phyloP scores from a whole-genome alignment of 352 stramenopile genomes.

The Pythium biforme region DNA sequence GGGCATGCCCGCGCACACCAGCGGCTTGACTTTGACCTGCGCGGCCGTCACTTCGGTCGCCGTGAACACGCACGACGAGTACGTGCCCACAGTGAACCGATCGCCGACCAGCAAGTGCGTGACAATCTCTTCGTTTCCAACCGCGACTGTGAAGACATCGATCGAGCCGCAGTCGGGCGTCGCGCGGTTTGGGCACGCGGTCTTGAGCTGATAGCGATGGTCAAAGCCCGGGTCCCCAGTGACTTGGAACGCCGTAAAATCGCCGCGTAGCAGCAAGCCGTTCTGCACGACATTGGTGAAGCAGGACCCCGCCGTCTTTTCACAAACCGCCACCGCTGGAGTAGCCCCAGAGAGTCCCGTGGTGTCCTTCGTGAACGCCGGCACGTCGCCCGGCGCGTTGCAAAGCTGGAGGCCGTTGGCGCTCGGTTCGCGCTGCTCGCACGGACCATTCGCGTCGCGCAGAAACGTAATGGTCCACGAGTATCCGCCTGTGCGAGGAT shows the following conservation, averaged over 20 bases:
- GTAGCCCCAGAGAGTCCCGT: slow-evolving; percentile 35
- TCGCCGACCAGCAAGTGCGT: slow-evolving; percentile 40
- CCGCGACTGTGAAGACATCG: slow-evolving; percentile 31
- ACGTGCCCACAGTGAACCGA: slow-evolving; percentile 53
- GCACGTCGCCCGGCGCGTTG: slow-evolving; percentile 93
- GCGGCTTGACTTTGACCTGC: slow-evolving; percentile 37
- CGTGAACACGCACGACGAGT: slow-evolving; percentile 55
- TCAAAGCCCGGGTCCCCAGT: slow-evolving; percentile 62
- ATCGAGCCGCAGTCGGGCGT: slow-evolving; percentile 29
- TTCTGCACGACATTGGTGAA: slow-evolving; percentile 31
- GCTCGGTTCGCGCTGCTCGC: slow-evolving; percentile 59
- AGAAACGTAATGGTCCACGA: slow-evolving; percentile 95
- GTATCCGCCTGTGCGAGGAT: slow-evolving; percentile 90
- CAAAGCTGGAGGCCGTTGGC: slow-evolving; percentile 63
- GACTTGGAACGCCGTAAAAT: slow-evolving; percentile 89
- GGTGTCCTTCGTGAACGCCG: slow-evolving; percentile 55
- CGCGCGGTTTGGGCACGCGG: slow-evolving; percentile 27
- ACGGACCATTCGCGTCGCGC: slow-evolving; percentile 65
- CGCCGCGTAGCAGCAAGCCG: slow-evolving; percentile 83
- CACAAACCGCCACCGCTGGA: slow-evolving; percentile 32
- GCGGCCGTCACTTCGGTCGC: slow-evolving; percentile 33
- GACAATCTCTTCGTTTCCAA: slow-evolving; percentile 32
- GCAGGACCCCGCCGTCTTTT: slow-evolving; percentile 23
- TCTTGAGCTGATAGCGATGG: slow-evolving; percentile 38
- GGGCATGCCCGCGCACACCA: slow-evolving; percentile 31